Base-by-base conservation (phyloP, 2,329 filamentous ascomycete genomes). In the Penicillium janthinellum region DNA sequence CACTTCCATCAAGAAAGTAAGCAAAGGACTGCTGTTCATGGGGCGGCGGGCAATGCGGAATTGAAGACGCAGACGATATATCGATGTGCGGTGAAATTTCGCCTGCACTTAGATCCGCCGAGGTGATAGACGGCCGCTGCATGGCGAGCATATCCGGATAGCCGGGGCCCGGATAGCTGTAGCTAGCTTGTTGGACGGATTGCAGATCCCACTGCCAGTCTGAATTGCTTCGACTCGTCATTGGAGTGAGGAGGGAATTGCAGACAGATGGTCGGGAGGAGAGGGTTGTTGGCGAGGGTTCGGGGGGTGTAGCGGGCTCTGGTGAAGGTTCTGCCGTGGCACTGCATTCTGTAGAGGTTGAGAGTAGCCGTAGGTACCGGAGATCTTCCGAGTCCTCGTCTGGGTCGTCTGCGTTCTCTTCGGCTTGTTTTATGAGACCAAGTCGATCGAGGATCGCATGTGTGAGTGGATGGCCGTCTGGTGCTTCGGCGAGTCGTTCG, bases 391-490 rank as follows among this genome's bases (percentile, higher is more conserved):
- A 65, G 35, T 76, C 73, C 50, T 73, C 73, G 15, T 71, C 71
- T 22, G 70, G 67, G 20, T 75, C 71, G 38, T 78, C 73, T 1
- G 71, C 64, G 17, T 67, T 73, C 49, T 77, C 75, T 64, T 79
- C 77, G 7, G 77, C 77, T 61, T 78, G 75, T 57, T 78, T 78
- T 58, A 79, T 79, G 48, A 79, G 65, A 4, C 77, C 77, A 37
- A 79, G 62, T 5, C 77, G 71, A 64, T 78, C 76, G 54, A 79
- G 67, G 35, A 79, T 79, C 12, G 76, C 74, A 63, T 79, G 77
- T 2, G 77, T 79, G 31, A 78, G 62, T 20, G 77, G 77, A 60
- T 76, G 71, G 14, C 77, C 77, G 50, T 79, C 76, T 37, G 73
- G 68, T 5, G 71, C 67, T 59, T 77, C 75, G 39, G 65, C 69